Percentiles rank a stretch among this genome's conserved stretches.
Evolutionary conservation across 495 filamentous ascomycete species (phyloP).

Genomic region (Copromyces sp.): DNA sequence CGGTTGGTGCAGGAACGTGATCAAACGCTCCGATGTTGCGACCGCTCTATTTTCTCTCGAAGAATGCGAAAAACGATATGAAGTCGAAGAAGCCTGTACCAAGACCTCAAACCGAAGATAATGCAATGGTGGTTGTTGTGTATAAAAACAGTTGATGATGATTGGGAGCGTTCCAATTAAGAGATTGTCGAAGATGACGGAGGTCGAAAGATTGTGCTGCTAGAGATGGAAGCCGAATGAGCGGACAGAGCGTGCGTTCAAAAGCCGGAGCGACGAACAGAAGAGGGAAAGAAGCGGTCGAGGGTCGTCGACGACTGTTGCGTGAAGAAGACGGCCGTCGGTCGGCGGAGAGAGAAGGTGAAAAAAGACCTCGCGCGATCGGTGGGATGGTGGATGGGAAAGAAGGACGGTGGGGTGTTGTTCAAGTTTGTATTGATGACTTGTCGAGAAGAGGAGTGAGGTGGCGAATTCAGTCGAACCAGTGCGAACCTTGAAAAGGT

Average conservation of each 20-base stretch:
- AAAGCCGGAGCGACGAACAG: constrained; percentile 1
- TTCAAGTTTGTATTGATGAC: not conserved
- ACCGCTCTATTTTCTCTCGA: constrained; percentile 23
- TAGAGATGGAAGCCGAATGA: constrained; percentile 18
- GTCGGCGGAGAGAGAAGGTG: constrained; percentile 9
- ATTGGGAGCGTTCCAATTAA: constrained; percentile 13
- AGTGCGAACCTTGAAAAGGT: not conserved
- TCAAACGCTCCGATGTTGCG: constrained; percentile 20
- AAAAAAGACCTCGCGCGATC: constrained; percentile 6
- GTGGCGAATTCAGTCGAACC: not conserved
- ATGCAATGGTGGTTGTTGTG: not conserved
- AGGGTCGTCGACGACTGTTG: not conserved
- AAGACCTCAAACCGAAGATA: constrained; percentile 11
- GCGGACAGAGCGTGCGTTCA: constrained; percentile 12
- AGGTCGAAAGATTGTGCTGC: constrained; percentile 11
- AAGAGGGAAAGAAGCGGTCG: not conserved
- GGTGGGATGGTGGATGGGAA: not conserved
- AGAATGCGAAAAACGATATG: constrained; percentile 21
- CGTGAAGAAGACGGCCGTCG: not conserved
- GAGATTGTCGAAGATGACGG: constrained; percentile 5
- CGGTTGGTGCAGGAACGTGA: constrained; percentile 17
- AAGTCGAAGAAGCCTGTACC: constrained; percentile 12
- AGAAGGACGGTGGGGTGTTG: not conserved
- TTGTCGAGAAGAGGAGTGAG: not conserved
- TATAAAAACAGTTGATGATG: constrained; percentile 3